Base-by-base conservation (phyloP, 768 basidiomycete species). In the Cantharellus anzutake region DNA sequence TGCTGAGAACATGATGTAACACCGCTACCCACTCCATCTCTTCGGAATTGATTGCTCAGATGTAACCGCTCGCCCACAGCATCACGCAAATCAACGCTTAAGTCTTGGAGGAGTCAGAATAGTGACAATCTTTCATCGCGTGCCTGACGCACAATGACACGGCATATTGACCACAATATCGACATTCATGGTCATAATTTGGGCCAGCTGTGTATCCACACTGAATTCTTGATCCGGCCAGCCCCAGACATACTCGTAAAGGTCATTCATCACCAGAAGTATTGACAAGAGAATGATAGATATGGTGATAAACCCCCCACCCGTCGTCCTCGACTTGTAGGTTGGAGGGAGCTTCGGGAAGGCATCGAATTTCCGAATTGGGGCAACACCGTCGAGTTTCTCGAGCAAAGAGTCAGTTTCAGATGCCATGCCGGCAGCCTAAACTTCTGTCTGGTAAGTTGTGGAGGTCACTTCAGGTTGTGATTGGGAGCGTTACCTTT, bases 131-230 rank as follows among this genome's bases (percentile, higher is more conserved):
- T 3, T 11, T 3, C 7, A 38, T 4, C 4, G 39, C 29, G 20
- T 38, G 40, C 16, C 35, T 20, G 2, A 80, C 90, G 71, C 70
- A 94, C 92, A 89, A 71, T 77, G 75, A 72, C 93, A 97, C 2
- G 90, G 91, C 79, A 91, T 96, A 65, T 87, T 86, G 42, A 97
- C 86, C 35, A 86, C 80, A 72, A 97, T 71, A 72, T 99, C 94
- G 59, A 98, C 77, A 69, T 99, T 97, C 64, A 99, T 75, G 64
- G 81, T 80, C 75, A 99, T 73, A 58, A 74, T 81, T 62, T 77
- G 80, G 5, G 71, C 70, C 41, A 75, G 71, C 59, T 78, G 76
- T 40, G 70, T 70, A 67, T 97, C 93, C 57, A 99, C 83, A 63
- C 80, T 83, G 70, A 97, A 99, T 67, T 84, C 82, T 65, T 83